A percentile compares a stretch with the other conserved stretches of the same genome.
Conservation (phyloP, 2,329 filamentous ascomycete species). For the Zasmidium cellare region DNA sequence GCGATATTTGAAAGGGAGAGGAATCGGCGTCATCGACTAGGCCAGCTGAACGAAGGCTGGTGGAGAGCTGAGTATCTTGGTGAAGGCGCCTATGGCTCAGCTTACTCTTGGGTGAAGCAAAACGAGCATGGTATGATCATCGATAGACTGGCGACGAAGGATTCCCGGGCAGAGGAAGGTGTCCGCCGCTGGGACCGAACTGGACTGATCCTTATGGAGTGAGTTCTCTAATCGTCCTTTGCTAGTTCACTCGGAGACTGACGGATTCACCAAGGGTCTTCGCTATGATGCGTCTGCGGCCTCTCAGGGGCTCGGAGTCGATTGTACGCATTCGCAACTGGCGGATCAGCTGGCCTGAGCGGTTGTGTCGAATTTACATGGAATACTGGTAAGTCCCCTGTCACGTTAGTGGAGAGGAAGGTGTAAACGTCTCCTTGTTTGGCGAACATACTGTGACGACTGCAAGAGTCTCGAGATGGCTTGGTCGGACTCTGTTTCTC, state of each 20-base stretch:
- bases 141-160: conserved; percentile 6
- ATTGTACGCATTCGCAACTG: conserved; percentile 7
- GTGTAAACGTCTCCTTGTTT: too few relatives aligned
- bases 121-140: not conserved
- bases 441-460: too few relatives aligned
- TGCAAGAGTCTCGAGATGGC: too few relatives aligned
- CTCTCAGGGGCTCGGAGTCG: not conserved
- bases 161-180: not conserved
- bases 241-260: too few relatives aligned
- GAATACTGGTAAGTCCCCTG: conserved; percentile 10
- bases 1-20: too few relatives aligned
- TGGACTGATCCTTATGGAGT: not conserved
- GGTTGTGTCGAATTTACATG: conserved; percentile 7
- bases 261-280: not conserved
- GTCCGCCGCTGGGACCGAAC: too few relatives aligned
- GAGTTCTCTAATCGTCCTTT: too few relatives aligned
- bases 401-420: too few relatives aligned
- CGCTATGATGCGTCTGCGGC: conserved; percentile 4
- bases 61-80: not conserved
- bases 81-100: conserved; percentile 1
- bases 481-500: too few relatives aligned
- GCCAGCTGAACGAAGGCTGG: not conserved
- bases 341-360: not conserved
- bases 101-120: not conserved
- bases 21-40: not conserved